Percentiles rank a stretch among this genome's conserved stretches.
Evolutionary conservation across 169 alveolate species (phyloP).

Genomic region (Plasmodium gallinaceum): DNA sequence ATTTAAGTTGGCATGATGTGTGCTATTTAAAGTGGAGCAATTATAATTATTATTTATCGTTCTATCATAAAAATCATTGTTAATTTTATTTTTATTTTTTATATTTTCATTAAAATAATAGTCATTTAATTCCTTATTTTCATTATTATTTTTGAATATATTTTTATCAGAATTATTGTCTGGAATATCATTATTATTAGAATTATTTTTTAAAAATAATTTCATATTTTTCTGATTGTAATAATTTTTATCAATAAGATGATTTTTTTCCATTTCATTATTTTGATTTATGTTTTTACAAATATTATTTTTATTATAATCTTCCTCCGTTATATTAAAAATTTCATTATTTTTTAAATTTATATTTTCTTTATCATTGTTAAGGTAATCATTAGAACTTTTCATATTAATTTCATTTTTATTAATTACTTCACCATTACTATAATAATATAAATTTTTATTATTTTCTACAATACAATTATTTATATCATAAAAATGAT

Average conservation of each 20-base stretch:
- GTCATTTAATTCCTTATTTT: neutral
- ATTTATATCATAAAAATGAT: too few species aligned
- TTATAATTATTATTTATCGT: neutral
- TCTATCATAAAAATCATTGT: constrained; percentile 1
- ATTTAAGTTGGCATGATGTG: neutral
- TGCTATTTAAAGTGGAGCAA: neutral
- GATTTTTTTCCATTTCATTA: neutral
- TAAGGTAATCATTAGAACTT: neutral
- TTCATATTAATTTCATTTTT: neutral
- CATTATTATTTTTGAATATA: neutral
- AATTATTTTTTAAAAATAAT: neutral
- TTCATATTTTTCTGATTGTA: neutral
- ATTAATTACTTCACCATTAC: neutral
- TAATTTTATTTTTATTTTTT: neutral
- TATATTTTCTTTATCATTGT: neutral
- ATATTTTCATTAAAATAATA: constrained; percentile 19
- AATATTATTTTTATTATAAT: constrained; percentile 5
- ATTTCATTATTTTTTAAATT: constrained; percentile 70
- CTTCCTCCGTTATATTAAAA: constrained; percentile 77
- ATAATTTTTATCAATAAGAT: neutral
- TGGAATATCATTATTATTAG: neutral
- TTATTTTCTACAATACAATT: too few species aligned
- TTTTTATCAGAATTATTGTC: neutral
- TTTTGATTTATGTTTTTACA: neutral
- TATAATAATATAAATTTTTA: too few species aligned